These are phyloP conservation scores for Diacronema lutheri DNA, from an alignment of 78 protist species.

Conservation along the genomic window DNA sequence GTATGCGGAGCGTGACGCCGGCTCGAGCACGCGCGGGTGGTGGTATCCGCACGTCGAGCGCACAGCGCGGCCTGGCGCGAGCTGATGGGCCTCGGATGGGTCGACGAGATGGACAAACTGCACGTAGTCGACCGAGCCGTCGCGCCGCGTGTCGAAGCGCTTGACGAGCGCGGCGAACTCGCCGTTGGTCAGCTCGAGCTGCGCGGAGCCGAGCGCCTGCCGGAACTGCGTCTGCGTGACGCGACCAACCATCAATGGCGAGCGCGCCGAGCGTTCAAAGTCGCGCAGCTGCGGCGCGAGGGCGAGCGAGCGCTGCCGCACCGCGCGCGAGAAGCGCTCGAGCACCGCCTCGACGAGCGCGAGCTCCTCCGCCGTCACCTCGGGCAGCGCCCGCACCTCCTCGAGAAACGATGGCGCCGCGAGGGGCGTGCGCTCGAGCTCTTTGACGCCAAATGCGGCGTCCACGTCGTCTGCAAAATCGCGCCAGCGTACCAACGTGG, in stretches of 20 bases:
- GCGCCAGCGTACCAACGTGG: background rate
- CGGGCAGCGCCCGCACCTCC: background rate
- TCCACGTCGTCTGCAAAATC: background rate
- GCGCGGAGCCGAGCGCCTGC: background rate
- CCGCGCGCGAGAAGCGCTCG: background rate
- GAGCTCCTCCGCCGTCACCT: background rate
- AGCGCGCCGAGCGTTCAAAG: background rate
- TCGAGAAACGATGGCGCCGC: background rate
- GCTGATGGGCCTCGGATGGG: background rate
- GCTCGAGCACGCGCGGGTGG: background rate
- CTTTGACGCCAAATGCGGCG: background rate
- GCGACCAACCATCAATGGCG: background rate
- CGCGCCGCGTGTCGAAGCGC: background rate
- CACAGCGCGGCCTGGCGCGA: too few species aligned
- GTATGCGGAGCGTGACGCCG: background rate
- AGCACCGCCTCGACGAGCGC: background rate
- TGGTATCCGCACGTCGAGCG: too few species aligned
- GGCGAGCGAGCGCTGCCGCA: background rate
- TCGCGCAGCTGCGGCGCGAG: background rate
- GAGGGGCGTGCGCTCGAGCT: background rate
- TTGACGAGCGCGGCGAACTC: background rate
- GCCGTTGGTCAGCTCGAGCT: background rate
- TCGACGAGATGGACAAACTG: background rate
- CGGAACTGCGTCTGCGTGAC: background rate
- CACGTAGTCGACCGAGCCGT: background rate